A percentile compares a stretch with the other conserved stretches of the same genome.
phyloP scores from a whole-genome alignment of 2,329 filamentous ascomycete species.

The Fusarium pseudonygamai region DNA sequence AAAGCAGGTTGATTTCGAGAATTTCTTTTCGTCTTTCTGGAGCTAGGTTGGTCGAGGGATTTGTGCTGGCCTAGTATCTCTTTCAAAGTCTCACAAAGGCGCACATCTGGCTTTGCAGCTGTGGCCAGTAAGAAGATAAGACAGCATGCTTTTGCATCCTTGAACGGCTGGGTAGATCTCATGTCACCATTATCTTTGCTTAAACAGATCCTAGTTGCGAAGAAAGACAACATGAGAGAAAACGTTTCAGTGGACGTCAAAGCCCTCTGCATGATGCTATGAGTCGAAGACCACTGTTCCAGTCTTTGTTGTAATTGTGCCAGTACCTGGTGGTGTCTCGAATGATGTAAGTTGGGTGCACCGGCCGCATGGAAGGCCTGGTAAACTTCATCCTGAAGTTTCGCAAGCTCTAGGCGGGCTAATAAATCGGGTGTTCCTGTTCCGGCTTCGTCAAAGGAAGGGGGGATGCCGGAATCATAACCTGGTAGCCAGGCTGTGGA shows the following conservation, averaged over 20 bases:
- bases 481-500: slow-evolving; percentile 32
- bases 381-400: slow-evolving; percentile 40
- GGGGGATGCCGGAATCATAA: slow-evolving; percentile 23
- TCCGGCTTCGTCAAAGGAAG: slow-evolving; percentile 4
- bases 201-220: slow-evolving; percentile 38
- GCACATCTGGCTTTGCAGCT: slow-evolving; percentile 18
- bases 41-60: not conserved
- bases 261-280: slow-evolving; percentile 24
- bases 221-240: slow-evolving; percentile 32
- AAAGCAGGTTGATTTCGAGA: not conserved
- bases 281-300: slow-evolving; percentile 33
- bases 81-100: slow-evolving; percentile 22
- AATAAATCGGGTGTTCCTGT: not conserved
- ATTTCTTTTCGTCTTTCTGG: not conserved
- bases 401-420: slow-evolving; percentile 37
- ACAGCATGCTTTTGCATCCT: slow-evolving; percentile 40
- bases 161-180: slow-evolving; percentile 2
- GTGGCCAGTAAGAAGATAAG: slow-evolving; percentile 38
- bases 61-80: slow-evolving; percentile 19
- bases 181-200: slow-evolving; percentile 7
- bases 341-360: slow-evolving; percentile 5
- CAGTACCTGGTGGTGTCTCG: slow-evolving; percentile 15
- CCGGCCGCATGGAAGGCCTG: slow-evolving; percentile 23
- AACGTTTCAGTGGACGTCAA: slow-evolving; percentile 13
- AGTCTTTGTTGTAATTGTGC: slow-evolving; percentile 30